Base-by-base conservation (phyloP, 768 basidiomycete species). In the Amanita molliuscula region DNA sequence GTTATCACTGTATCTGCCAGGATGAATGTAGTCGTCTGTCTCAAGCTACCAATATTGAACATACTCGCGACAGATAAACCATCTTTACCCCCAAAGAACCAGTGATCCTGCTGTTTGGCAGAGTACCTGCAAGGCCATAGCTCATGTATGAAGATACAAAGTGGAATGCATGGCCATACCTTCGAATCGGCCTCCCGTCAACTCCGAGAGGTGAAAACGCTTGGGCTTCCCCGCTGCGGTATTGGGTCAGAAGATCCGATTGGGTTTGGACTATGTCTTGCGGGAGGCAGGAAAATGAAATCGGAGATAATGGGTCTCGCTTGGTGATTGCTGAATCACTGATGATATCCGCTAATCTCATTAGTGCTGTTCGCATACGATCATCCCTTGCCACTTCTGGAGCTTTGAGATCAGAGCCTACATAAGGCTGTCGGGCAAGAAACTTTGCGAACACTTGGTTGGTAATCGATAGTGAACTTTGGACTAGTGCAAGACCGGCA, bases 251-350 rank as follows among this genome's bases (percentile, higher is more conserved):
- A 29, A 67, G 61, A 21, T 79, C 76, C 0, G 65, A 63, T 58
- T 88, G 84, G 13, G 65, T 70, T 59, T 72, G 66, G 23, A 74
- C 61, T 6, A 76, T 64, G 4, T 81, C 78, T 7, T 67, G 66
- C 0, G 80, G 55, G 28, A 84, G 69, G 55, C 79, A 79, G 9
- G 76, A 83, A 58, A 88, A 88, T 6, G 84, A 86, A 44, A 88
- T 66, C 1, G 79, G 67, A 4, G 77, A 84, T n/a, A 59, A 51
- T 9, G 84, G 79, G 56, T 82, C 72, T 23, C 78, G 74, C 9
- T 65, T 59, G 8, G 69, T 67, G 31, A 82, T 72, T 20, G 63
- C 61, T 10, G 71, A 61, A 55, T 77, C 70, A 20, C 61, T 68
- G 33, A 66, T 67, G n/a, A 83, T 63, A 26, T 77, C 71, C 8